A percentile compares a stretch with the other conserved stretches of the same genome.
Conservation (phyloP, 495 filamentous ascomycete species). For the Amphirosellinia nigrospora region DNA sequence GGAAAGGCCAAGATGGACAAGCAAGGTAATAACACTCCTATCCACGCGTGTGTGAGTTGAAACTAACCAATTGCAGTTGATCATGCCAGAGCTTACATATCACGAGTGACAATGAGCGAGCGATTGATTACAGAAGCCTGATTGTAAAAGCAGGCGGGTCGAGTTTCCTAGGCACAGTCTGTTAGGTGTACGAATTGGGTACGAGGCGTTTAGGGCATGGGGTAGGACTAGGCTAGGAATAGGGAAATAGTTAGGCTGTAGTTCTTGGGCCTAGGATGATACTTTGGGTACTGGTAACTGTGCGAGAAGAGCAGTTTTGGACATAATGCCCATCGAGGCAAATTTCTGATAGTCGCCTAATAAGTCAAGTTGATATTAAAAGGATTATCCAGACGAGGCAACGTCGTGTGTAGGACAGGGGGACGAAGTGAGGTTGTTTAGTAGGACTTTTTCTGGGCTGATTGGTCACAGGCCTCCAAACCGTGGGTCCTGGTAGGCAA, state of each 20-base stretch:
- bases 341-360: slow-evolving; percentile 1
- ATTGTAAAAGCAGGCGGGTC: not conserved
- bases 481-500: not conserved
- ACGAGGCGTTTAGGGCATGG: not conserved
- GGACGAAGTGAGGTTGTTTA: slow-evolving; percentile 16
- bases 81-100: slow-evolving; percentile 21
- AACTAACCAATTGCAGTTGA: slow-evolving; percentile 24
- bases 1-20: slow-evolving; percentile 34
- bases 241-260: not conserved
- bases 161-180: not conserved
- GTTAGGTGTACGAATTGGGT: slow-evolving; percentile 13
- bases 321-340: not conserved
- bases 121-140: slow-evolving; percentile 17
- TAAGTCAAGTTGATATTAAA: not conserved
- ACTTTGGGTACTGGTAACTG: not conserved
- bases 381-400: slow-evolving; percentile 12
- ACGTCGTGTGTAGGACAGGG: not conserved
- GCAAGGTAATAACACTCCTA: slow-evolving; percentile 29
- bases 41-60: not conserved
- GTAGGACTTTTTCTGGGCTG: slow-evolving; percentile 12
- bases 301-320: not conserved
- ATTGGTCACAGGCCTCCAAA: slow-evolving; percentile 16
- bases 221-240: slow-evolving; percentile 12
- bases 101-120: slow-evolving; percentile 10
- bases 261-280: not conserved